Evolutionary conservation across 768 basidiomycete species (phyloP), one percentile per base, ranked within the genome.

Genomic region (Boletus speciosus): DNA sequence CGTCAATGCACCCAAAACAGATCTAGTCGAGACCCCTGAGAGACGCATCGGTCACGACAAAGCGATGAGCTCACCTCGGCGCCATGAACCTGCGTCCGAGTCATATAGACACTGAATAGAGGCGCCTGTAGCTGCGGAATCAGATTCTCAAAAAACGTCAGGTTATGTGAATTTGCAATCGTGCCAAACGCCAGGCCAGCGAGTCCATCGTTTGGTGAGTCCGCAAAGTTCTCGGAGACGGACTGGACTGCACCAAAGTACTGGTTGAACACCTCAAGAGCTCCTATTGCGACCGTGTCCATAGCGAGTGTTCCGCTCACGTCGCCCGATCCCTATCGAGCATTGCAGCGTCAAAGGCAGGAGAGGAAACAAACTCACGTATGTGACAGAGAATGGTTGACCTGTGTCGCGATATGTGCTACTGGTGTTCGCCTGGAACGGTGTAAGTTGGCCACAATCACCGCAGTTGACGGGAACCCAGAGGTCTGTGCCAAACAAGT

Each of bases 141-240:
- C 37, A 88, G 64, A 57, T 81, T 85, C 66, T 88, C 87, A 56
- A 86, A 83, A 59, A 86, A 80, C 0, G 86, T 86, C 8, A 78
- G 74, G 48, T 74, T 56, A 12, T 61, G 63, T 0, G 73, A 76
- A 43, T 61, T 67, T 11, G 84, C 67, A 51, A 88, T 84, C 39
- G 76, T 70, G 35, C 80, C 70, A 59, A 88, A 88, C 11, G 81
- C 85, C 62, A 88, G 67, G 25, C 85, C 86, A 7, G 84, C 64
- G 11, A 86, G 71, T 11, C 85, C 87, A 44, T 76, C 76, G 54
- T 75, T 82, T 8, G 84, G 84, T 16, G 74, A 71, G 37, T 62
- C 60, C 34, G 70, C 67, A 66, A 87, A 83, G 60, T 81, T 81
- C 6, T 68, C 60, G 1, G 81, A 80, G 47, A 77, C 74, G 4